Percentiles rank a stretch among this genome's conserved stretches.
Conservation (phyloP, 768 basidiomycete genomes). For the Agaricus bisporus region DNA sequence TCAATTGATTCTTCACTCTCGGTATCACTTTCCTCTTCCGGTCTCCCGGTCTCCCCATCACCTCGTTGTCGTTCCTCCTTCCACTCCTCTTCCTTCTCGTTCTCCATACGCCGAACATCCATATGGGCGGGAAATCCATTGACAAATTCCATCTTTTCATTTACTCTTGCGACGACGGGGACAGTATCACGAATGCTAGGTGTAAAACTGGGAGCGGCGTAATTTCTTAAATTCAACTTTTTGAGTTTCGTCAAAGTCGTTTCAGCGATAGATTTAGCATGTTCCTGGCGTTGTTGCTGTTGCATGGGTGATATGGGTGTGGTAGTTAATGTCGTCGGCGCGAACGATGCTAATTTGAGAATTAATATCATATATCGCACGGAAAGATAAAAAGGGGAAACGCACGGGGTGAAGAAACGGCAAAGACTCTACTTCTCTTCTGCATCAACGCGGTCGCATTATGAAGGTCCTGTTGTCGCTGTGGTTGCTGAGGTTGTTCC, state of each 20-base stretch:
- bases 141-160: neutral
- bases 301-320: slow-evolving; percentile 3
- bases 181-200: neutral
- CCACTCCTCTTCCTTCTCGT: too few relatives aligned
- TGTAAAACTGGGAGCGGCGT: slow-evolving; percentile 37
- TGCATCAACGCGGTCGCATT: neutral
- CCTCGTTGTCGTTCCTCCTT: too few relatives aligned
- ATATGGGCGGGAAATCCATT: neutral
- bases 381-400: neutral
- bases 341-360: slow-evolving; percentile 6
- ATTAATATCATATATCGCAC: neutral
- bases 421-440: slow-evolving; percentile 1
- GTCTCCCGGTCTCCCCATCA: too few relatives aligned
- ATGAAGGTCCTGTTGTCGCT: neutral
- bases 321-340: slow-evolving; percentile 8
- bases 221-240: slow-evolving; percentile 42
- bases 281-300: slow-evolving; percentile 11
- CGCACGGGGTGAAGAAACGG: slow-evolving; percentile 22
- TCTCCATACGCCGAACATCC: neutral
- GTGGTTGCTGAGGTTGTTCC: neutral
- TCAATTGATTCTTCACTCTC: neutral
- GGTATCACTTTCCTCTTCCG: neutral
- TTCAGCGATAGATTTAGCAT: slow-evolving; percentile 24
- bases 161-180: neutral
- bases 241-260: slow-evolving; percentile 27